These are phyloP conservation scores for Vitellaria paradoxa DNA, from an alignment of 179 eudicot genomes.

Conservation along the genomic window DNA sequence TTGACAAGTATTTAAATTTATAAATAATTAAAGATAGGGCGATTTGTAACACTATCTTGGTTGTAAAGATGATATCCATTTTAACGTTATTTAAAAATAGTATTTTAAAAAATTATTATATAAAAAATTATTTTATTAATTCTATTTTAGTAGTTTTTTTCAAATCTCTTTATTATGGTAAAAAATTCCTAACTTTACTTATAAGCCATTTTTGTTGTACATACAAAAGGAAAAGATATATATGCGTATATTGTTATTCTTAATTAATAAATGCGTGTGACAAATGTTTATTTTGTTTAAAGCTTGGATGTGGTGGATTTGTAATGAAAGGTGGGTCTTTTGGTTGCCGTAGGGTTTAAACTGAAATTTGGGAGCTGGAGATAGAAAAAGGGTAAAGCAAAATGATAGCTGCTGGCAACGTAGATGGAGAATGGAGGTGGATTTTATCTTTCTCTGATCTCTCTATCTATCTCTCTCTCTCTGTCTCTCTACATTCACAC, in stretches of 20 bases:
- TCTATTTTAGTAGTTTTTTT: too few relatives aligned
- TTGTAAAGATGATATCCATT: too few relatives aligned
- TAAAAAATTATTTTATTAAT: too few relatives aligned
- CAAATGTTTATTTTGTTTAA: neutral
- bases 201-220: neutral
- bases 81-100: too few relatives aligned
- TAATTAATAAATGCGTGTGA: too few relatives aligned
- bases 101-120: too few relatives aligned
- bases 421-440: conserved; percentile 25
- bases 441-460: neutral
- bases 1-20: too few relatives aligned
- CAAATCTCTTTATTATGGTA: neutral
- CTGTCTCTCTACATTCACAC: neutral
- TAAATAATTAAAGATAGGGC: too few relatives aligned
- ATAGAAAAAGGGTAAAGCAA: neutral
- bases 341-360: neutral
- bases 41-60: too few relatives aligned
- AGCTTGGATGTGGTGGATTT: neutral
- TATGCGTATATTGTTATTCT: too few relatives aligned
- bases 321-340: neutral
- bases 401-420: conserved; percentile 25
- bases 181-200: neutral
- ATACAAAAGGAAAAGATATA: neutral
- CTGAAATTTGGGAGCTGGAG: neutral
- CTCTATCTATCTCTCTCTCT: neutral